phyloP scores from a whole-genome alignment of 441 rosid species.

The Syzygium syzygioides region DNA sequence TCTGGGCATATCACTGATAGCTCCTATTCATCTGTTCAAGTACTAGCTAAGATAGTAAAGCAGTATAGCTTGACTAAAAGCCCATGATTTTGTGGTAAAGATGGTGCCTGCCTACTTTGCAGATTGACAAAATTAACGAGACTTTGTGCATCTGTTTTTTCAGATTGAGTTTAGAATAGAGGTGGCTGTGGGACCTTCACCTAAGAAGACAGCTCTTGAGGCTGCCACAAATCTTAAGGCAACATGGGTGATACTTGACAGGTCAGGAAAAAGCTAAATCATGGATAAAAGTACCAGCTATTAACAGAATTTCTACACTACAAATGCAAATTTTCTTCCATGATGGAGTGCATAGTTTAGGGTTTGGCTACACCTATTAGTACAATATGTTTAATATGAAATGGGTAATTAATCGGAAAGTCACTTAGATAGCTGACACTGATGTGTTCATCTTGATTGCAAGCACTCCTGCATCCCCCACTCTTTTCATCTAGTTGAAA shows the following conservation, averaged over 20 bases:
- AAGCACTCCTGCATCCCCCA: background rate
- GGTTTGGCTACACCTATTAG: background rate
- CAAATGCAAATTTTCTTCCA: background rate
- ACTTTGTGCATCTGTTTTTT: slow-evolving; percentile 1
- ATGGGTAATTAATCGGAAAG: background rate
- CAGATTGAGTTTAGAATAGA: slow-evolving; percentile 44
- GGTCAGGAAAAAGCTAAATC: slow-evolving; percentile 21
- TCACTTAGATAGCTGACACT: background rate
- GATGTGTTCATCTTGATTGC: background rate
- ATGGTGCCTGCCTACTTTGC: background rate
- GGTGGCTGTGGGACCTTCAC: slow-evolving; percentile 31
- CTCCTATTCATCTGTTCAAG: background rate
- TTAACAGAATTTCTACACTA: background rate
- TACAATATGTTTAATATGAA: background rate
- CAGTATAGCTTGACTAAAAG: background rate
- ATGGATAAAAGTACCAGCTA: background rate
- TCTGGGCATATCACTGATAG: background rate
- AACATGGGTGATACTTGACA: slow-evolving; percentile 45
- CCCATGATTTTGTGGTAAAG: background rate
- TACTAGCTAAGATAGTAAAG: background rate
- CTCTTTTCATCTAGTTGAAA: background rate
- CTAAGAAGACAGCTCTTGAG: slow-evolving; percentile 27
- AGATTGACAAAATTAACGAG: background rate
- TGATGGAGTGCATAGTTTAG: background rate
- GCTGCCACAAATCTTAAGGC: slow-evolving; percentile 27